Evolutionary conservation across 768 basidiomycete genomes (phyloP), one percentile per base, ranked within the genome.

Genomic region (Amyloporia xantha): DNA sequence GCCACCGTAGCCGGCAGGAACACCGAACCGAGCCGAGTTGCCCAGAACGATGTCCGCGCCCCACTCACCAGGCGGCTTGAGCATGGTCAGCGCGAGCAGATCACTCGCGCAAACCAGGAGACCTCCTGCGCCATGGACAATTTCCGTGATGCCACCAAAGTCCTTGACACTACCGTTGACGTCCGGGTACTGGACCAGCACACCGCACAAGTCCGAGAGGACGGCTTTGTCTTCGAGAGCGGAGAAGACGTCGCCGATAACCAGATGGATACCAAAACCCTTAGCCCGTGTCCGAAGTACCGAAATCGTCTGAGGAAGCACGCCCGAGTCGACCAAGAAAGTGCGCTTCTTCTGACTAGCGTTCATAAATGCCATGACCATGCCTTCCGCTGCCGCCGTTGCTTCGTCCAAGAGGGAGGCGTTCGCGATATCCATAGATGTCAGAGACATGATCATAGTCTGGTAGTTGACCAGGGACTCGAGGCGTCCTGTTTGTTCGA

Each of bases 1-100:
- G 13, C 95, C 95, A 47, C 95, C 95, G 65, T 92, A 96, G n/a
- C 95, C 95, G 39, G 84, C 79, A 17, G 95, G 94, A 13, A 99
- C 95, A 61, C 96, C 96, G 60, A 99, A 99, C 15, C 96, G 82
- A 25, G 88, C 95, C 13, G 92, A 91, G 65, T 95, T 97, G 33
- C 96, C 96, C 39, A 95, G 72, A 6, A 91, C 94, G 54, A 98
- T 81, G 65, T 99, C 95, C 25, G 93, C 94, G 44, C 95, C 95
- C 92, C 95, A 98, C 73, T 98, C 96, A 49, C 96, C 95, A 12
- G 95, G 95, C 24, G 95, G 91, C 58, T 89, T 91, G 51, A 99
- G 74, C 74, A 92, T 76, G 2, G 93, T 91, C 64, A 98, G 72
- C 1, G 95, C 91, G 35, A 99, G 76, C 45, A 99, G 77, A 68